phyloP scores from a whole-genome alignment of 1,284 basidiomycete species.

The Athelia sp. region DNA sequence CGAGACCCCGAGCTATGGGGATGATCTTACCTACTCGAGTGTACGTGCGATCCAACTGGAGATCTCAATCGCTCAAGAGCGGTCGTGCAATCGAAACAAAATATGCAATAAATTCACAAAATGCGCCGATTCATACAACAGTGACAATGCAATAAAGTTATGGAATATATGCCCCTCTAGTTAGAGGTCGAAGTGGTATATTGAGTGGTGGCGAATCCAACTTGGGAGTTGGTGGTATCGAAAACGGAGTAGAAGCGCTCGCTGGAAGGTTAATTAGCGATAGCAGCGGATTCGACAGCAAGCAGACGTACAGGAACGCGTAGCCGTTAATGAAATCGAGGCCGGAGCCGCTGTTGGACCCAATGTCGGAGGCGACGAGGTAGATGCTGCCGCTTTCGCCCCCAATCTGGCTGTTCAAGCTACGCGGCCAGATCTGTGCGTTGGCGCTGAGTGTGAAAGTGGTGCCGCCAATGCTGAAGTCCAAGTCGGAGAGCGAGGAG shows the following conservation, averaged over 20 bases:
- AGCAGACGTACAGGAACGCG: constrained; percentile 1
- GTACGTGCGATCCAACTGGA: too few relatives aligned
- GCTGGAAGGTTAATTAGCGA: constrained; percentile 8
- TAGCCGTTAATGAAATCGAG: constrained; percentile 3
- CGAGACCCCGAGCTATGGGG: too few relatives aligned
- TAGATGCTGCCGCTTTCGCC: neutral
- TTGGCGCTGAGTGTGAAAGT: neutral
- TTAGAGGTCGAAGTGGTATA: neutral
- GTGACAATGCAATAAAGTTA: too few relatives aligned
- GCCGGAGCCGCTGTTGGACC: neutral
- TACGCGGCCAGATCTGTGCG: constrained; percentile 1
- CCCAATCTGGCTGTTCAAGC: neutral
- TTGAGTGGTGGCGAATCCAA: constrained; percentile 1
- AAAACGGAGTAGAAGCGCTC: constrained; percentile 67
- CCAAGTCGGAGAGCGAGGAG: constrained; percentile 31
- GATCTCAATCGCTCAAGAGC: too few relatives aligned
- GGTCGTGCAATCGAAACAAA: too few relatives aligned
- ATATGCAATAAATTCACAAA: too few relatives aligned
- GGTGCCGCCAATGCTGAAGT: constrained; percentile 32
- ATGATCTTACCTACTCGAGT: too few relatives aligned
- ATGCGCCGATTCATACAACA: too few relatives aligned
- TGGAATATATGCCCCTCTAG: neutral
- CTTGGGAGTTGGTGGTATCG: constrained; percentile 43
- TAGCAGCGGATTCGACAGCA: neutral
- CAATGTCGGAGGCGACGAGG: neutral